phyloP scores from a whole-genome alignment of 139 green algal species.

The Microglena sp. region DNA sequence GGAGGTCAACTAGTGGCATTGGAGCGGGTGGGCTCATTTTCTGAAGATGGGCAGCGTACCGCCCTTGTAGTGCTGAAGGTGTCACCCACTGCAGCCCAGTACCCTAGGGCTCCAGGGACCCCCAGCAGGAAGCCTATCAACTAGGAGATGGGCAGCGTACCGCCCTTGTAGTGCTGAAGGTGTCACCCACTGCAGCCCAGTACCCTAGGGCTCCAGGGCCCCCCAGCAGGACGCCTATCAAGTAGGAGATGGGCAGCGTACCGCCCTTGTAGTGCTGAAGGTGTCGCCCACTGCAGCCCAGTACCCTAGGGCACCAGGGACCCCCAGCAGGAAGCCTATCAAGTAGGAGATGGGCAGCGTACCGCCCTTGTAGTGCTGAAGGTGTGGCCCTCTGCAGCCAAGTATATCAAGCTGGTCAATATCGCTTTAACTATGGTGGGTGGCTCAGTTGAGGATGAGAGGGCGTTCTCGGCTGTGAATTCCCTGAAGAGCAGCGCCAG shows the following conservation, averaged over 20 bases:
- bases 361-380: conserved; percentile 32
- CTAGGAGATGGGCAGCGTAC: conserved; percentile 27
- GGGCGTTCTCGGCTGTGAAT: too few species aligned
- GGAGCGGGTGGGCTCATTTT: conserved; percentile 41
- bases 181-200: not conserved
- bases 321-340: conserved; percentile 58
- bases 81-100: conserved; percentile 1
- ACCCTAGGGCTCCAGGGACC: conserved; percentile 46
- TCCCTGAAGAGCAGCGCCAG: too few species aligned
- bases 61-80: conserved; percentile 27
- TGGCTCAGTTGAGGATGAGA: too few species aligned
- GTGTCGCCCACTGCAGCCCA: not conserved
- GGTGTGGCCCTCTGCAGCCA: not conserved
- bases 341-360: conserved; percentile 23
- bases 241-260: conserved; percentile 28
- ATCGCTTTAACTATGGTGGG: too few species aligned
- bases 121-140: conserved; percentile 62
- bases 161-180: conserved; percentile 28
- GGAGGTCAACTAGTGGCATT: conserved; percentile 41
- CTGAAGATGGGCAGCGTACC: conserved; percentile 24
- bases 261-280: conserved; percentile 28
- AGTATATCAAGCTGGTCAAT: too few species aligned
- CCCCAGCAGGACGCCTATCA: conserved; percentile 59
- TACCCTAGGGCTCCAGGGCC: conserved; percentile 46
- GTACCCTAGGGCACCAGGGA: conserved; percentile 46